Percentiles rank a stretch among this genome's conserved stretches.
Evolutionary conservation across 345 rosid genomes (phyloP).

Genomic region (Noccaea bulbosa): DNA sequence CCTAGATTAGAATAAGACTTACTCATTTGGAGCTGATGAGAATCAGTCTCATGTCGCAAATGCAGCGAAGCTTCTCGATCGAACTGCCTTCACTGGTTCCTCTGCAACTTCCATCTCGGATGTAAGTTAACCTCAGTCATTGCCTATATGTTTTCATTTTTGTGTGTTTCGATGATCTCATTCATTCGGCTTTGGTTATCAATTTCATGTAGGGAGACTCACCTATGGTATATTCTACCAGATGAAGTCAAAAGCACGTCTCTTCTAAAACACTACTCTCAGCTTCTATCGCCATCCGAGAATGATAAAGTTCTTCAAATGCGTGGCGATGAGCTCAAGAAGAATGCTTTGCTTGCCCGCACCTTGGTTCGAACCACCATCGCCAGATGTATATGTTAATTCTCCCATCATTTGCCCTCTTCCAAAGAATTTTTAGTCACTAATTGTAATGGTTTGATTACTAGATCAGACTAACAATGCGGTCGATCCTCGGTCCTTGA

Average conservation of each 20-base stretch:
- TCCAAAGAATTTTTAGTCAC: background rate
- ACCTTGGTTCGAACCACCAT: constrained; percentile 85
- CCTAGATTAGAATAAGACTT: background rate
- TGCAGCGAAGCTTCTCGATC: constrained; percentile 48
- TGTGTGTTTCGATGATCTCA: background rate
- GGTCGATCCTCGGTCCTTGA: constrained; percentile 63
- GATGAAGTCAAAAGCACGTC: constrained; percentile 67
- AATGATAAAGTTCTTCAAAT: constrained; percentile 56
- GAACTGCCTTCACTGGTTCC: constrained; percentile 54
- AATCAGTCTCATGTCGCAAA: constrained; percentile 24
- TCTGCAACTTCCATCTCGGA: constrained; percentile 64
- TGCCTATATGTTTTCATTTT: background rate
- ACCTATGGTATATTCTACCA: constrained; percentile 81
- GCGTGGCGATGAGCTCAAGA: constrained; percentile 67
- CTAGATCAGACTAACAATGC: constrained; percentile 63
- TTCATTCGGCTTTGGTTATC: background rate
- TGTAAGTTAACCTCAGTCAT: constrained; percentile 38
- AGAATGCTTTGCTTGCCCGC: constrained; percentile 81
- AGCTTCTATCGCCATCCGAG: constrained; percentile 76
- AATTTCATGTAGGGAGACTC: constrained; percentile 67
- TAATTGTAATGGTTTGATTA: constrained; percentile 29
- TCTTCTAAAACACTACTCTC: constrained; percentile 63
- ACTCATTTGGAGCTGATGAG: constrained; percentile 26
- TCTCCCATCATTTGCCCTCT: background rate
- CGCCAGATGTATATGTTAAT: constrained; percentile 78